phyloP scores from a whole-genome alignment of 2,329 filamentous ascomycete genomes.

The Aspergillus pseudoterreus region DNA sequence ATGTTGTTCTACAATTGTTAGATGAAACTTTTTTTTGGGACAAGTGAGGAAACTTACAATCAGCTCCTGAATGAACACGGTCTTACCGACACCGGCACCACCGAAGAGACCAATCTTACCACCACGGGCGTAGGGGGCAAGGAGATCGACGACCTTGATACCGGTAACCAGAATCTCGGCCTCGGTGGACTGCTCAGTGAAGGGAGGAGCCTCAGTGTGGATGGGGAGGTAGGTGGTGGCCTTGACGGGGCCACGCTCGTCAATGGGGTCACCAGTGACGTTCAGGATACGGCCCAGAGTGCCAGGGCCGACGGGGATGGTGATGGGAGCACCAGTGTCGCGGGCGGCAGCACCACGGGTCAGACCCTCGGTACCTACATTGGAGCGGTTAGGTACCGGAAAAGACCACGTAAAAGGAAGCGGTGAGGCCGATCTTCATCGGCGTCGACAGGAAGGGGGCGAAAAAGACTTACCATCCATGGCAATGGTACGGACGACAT shows the following conservation, averaged over 20 bases:
- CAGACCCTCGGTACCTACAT: constrained; percentile 94
- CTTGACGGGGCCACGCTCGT: constrained; percentile 99
- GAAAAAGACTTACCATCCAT: constrained; percentile 79
- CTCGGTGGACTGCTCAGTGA: constrained; percentile 91
- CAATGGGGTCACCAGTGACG: constrained; percentile 99
- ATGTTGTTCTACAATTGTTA: constrained; percentile 80
- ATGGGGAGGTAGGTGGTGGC: constrained; percentile 81
- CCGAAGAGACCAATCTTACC: constrained; percentile 99
- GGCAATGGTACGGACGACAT: constrained; percentile 98
- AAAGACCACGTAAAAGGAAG: background rate
- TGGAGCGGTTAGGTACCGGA: constrained; percentile 1
- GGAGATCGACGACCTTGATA: constrained; percentile 99
- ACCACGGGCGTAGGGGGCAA: constrained; percentile 99
- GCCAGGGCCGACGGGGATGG: constrained; percentile 86
- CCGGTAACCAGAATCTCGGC: constrained; percentile 97
- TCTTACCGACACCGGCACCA: constrained; percentile 99
- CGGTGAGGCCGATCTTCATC: background rate
- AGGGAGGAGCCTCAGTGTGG: constrained; percentile 88
- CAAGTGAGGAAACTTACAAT: constrained; percentile 59
- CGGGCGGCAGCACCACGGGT: constrained; percentile 80
- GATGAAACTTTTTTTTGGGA: background rate
- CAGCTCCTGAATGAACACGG: constrained; percentile 99
- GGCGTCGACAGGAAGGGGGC: background rate
- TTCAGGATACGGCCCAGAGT: constrained; percentile 99
- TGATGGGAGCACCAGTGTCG: constrained; percentile 94